Percentiles rank a stretch among this genome's conserved stretches.
Conservation (phyloP, 2,329 filamentous ascomycete species). For the Lasiodiplodia gonubiensis region DNA sequence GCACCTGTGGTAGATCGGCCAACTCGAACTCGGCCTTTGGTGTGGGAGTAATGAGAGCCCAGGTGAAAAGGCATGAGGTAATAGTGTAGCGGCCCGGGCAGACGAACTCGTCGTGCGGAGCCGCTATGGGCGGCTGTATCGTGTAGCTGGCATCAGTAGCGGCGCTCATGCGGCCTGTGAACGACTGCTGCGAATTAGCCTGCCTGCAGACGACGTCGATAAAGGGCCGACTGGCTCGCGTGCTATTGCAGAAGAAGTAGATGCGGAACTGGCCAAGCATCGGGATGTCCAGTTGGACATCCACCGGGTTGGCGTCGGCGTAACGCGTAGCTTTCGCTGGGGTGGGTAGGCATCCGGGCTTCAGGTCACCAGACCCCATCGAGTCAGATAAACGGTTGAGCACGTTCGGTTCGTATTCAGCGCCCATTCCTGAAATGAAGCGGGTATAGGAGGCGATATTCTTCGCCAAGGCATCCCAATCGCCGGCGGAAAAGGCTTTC, state of each 20-base stretch:
- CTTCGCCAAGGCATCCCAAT: constrained; percentile 66
- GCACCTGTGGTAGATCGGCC: constrained; percentile 64
- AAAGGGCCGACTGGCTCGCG: constrained; percentile 60
- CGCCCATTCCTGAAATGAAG: constrained; percentile 75
- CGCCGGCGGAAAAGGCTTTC: constrained; percentile 62
- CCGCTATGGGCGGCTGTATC: constrained; percentile 61
- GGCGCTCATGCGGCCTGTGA: constrained; percentile 65
- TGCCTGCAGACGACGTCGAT: constrained; percentile 64
- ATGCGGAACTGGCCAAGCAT: constrained; percentile 78
- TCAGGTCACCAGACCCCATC: constrained; percentile 43
- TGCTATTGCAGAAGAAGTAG: constrained; percentile 71
- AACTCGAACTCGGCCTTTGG: constrained; percentile 69
- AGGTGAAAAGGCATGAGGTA: constrained; percentile 72
- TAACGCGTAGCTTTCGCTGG: constrained; percentile 75
- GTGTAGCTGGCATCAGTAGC: constrained; percentile 67
- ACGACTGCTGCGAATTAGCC: constrained; percentile 58
- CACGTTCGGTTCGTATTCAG: constrained; percentile 68
- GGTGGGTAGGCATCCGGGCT: constrained; percentile 57
- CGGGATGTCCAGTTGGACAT: constrained; percentile 78
- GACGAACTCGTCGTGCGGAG: constrained; percentile 68
- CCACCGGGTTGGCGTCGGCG: constrained; percentile 77
- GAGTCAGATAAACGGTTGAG: constrained; percentile 65
- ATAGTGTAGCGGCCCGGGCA: constrained; percentile 71
- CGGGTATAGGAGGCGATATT: constrained; percentile 74
- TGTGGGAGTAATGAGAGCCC: constrained; percentile 66